Evolutionary conservation across 2,329 filamentous ascomycete genomes (phyloP).

Genomic region (Botrytis fragariae): DNA sequence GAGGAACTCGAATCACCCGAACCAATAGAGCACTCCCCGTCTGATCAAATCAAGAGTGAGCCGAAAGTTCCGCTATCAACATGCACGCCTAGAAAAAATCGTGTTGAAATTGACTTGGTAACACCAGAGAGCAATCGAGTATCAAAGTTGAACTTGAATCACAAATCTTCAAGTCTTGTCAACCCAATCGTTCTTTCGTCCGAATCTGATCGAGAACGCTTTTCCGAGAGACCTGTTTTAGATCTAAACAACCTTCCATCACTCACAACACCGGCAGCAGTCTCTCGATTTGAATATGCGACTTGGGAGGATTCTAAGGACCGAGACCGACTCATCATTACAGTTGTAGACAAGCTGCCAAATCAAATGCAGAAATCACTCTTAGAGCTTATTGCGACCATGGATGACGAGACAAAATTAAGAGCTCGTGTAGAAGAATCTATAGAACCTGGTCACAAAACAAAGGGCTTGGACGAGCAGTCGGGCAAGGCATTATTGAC

Average conservation of each 20-base stretch:
- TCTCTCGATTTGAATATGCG: slow-evolving; percentile 27
- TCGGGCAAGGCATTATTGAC: slow-evolving; percentile 22
- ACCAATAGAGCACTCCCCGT: neutral
- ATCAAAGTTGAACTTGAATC: neutral
- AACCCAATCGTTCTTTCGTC: slow-evolving; percentile 25
- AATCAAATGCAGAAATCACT: slow-evolving; percentile 8
- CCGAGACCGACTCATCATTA: slow-evolving; percentile 44
- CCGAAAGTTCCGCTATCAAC: neutral
- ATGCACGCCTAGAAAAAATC: neutral
- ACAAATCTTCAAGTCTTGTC: neutral
- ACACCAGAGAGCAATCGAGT: slow-evolving; percentile 2
- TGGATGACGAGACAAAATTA: slow-evolving; percentile 21
- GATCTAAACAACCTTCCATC: slow-evolving; percentile 27
- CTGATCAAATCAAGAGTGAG: neutral
- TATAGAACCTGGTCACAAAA: neutral
- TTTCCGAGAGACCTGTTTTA: neutral
- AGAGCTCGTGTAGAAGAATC: neutral
- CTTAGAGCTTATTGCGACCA: slow-evolving; percentile 13
- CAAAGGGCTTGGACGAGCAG: slow-evolving; percentile 25
- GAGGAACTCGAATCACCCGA: neutral
- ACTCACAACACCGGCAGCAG: slow-evolving; percentile 27
- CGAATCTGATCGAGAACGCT: slow-evolving; percentile 22
- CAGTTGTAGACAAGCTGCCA: slow-evolving; percentile 30
- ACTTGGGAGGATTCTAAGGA: slow-evolving; percentile 30
- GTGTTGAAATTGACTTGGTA: neutral